These are phyloP conservation scores for Volvariella volvacea DNA, from an alignment of 1,284 basidiomycete species.

Conservation along the genomic window DNA sequence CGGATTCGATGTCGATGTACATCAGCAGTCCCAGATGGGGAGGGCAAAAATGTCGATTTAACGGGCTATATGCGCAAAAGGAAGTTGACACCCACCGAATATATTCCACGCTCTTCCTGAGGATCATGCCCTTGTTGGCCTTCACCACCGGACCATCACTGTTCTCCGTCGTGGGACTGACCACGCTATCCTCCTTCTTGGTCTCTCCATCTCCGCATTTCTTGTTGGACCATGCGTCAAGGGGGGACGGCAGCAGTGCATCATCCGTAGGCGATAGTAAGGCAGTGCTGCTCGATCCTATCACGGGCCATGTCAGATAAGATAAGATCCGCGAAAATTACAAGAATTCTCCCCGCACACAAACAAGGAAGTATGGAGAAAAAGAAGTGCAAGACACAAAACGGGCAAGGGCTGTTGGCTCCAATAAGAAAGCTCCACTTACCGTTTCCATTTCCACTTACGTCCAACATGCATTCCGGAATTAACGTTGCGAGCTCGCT, in stretches of 20 bases:
- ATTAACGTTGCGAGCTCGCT: slow-evolving; percentile 83
- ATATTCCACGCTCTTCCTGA: slow-evolving; percentile 85
- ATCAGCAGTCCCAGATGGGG: background rate
- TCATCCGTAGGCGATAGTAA: slow-evolving; percentile 1
- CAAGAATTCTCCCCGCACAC: background rate
- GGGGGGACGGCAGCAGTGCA: background rate
- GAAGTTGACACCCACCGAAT: slow-evolving; percentile 45
- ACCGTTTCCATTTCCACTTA: slow-evolving; percentile 21
- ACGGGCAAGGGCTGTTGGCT: background rate
- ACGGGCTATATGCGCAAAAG: background rate
- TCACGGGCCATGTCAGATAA: background rate
- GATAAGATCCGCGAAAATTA: background rate
- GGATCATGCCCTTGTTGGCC: slow-evolving; percentile 87
- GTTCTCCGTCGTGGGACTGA: slow-evolving; percentile 12
- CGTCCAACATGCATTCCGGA: slow-evolving; percentile 76
- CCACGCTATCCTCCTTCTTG: slow-evolving; percentile 24
- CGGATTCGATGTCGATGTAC: no score
- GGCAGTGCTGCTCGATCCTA: background rate
- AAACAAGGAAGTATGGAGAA: background rate
- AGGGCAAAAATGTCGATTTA: background rate
- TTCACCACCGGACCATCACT: slow-evolving; percentile 46
- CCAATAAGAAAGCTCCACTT: background rate
- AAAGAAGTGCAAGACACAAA: background rate
- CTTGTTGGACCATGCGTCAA: background rate
- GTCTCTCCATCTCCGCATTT: slow-evolving; percentile 14